Evolutionary conservation across 2,329 filamentous ascomycete species (phyloP), one percentile per base, ranked within the genome.

Genomic region (Amauroascus verrucosus): DNA sequence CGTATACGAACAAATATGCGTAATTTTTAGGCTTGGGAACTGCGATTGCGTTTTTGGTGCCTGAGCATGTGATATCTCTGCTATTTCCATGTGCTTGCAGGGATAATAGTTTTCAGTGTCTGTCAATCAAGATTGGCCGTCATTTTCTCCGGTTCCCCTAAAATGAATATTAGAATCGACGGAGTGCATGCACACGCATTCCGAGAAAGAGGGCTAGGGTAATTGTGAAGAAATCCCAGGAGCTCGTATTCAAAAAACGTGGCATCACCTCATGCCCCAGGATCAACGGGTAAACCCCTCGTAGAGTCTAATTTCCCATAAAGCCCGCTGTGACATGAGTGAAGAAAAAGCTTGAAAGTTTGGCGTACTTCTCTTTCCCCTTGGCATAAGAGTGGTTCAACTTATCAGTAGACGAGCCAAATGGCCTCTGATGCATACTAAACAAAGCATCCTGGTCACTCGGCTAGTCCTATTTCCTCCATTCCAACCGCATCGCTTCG

Each of bases 401-500:
- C n/a, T n/a, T n/a, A n/a, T n/a, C n/a, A n/a, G n/a, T n/a, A n/a
- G n/a, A n/a, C n/a, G n/a, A n/a, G n/a, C n/a, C n/a, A 40, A 18
- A 20, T 6, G 37, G 37, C 18, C 16, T 13, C 5, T 18, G 16
- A 7, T 38, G 13, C 30, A 45, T 30, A 24, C 40, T 30, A 4
- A 3, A 20, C 5, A 4, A 28, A 11, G n/a, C 30, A 35, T 48
- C 46, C 20, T 14, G 14, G 20, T 35, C 30, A 24, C 11, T 33
- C 9, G 11, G n/a, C 46, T 35, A 48, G 33, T 35, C 30, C 46
- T 48, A 4, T 48, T 48, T 48, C 32, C 30, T 35, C 35, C 41
- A 45, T 45, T 30, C 41, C 22, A 45, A 45, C 41, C 41, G 41
- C 41, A 30, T 20, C 7, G n/a, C 5, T 8, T 40, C 37, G 16